Evolutionary conservation across 306 rosid species (phyloP).

Genomic region (Abrus pulchellus): DNA sequence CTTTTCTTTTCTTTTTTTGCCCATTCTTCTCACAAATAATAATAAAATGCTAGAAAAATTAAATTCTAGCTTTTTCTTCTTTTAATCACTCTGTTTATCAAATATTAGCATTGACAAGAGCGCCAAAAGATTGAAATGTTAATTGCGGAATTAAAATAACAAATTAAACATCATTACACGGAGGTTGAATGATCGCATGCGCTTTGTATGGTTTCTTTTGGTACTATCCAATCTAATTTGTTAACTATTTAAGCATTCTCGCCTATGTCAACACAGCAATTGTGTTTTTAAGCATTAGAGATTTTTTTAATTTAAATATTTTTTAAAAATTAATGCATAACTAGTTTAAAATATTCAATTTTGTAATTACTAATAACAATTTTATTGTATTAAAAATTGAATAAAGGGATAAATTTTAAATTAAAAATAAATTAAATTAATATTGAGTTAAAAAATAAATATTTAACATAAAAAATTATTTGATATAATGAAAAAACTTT

Average conservation of each 20-base stretch:
- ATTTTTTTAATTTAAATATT: no score
- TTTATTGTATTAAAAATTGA: no score
- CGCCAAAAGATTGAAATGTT: slow-evolving; percentile 1
- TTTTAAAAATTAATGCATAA: no score
- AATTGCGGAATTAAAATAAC: slow-evolving; percentile 20
- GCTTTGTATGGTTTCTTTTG: not conserved
- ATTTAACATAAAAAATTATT: no score
- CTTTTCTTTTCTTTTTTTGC: not conserved
- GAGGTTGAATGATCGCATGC: not conserved
- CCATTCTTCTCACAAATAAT: no score
- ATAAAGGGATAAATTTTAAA: no score
- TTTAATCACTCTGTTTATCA: not conserved
- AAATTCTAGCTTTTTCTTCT: not conserved
- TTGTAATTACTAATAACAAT: no score
- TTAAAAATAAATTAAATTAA: no score
- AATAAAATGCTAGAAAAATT: not conserved
- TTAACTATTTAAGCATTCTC: not conserved
- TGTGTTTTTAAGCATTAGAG: not conserved
- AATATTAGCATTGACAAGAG: not conserved
- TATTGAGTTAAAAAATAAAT: no score
- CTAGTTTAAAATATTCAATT: no score
- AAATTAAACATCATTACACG: not conserved
- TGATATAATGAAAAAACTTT: no score
- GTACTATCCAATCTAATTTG: not conserved
- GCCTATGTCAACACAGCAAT: not conserved